Base-by-base conservation (phyloP, 345 rosid species). In the Nasturtium officinale region DNA sequence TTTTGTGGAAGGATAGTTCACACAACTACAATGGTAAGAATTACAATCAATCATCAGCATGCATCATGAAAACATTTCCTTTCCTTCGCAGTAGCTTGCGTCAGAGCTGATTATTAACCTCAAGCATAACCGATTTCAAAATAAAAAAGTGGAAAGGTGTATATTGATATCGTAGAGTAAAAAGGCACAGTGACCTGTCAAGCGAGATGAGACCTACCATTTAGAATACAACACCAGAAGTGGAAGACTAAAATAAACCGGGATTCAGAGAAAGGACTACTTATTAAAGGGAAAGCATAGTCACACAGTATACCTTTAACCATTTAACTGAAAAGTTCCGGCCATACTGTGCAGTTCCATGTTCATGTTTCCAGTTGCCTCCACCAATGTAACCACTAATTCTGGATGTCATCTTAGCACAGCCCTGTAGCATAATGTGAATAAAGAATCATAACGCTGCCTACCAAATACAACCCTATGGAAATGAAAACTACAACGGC, bases 361-460 rank as follows among this genome's bases (percentile, higher is more conserved):
- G 99, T 23, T 91, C 97, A 81, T 92, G 89, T 84, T 96, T 90
- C 99, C 98, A 92, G 74, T 92, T 95, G 37, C 99, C 99, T 42
- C 97, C 96, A 76, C 85, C 86, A 74, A 83, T 82, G 78, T 89
- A 77, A 72, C 92, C 98, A 79, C 99, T 97, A 65, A 91, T 95
- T 81, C 88, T 90, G 28, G 98, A 88, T 67, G 89, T 87, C 99
- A 95, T 95, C 83, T 91, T 95, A 72, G 99, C 99, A 84, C 99
- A 95, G 54, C 99, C 99, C 99, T 92, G 35, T 23, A 26, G 40
- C 66, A 78, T 37, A 77, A 76, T 28, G 61, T 73, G 48, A 56
- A 46, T 42, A 18, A 50, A n/a, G 16, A 30, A 35, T 16, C 40
- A 50, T 38, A 66, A 28, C 15, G 25, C 61, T 47, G 52, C 28